phyloP scores from a whole-genome alignment of 441 rosid species.

The Isatis lusitanica region DNA sequence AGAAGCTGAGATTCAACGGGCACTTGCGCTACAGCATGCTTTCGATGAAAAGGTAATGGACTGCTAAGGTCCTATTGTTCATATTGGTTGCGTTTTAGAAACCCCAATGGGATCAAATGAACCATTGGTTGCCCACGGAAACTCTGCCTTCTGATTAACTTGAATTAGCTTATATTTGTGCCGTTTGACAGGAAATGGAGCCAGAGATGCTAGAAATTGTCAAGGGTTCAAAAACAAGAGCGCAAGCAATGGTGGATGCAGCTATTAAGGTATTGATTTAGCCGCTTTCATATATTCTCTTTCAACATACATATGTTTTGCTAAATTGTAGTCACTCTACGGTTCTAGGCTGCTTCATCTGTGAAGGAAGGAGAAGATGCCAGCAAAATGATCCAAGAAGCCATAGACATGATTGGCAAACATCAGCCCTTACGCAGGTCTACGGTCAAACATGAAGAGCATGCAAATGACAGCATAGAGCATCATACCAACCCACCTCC shows the following conservation, averaged over 20 bases:
- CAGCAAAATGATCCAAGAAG: constrained; percentile 62
- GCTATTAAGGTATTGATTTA: constrained; percentile 68
- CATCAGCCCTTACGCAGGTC: constrained; percentile 44
- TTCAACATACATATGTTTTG: constrained; percentile 3
- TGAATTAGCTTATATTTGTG: constrained; percentile 38
- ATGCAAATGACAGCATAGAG: constrained; percentile 40
- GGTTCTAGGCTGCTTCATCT: constrained; percentile 70
- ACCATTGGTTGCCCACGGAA: not conserved
- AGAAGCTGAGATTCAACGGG: constrained; percentile 60
- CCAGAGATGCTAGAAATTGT: constrained; percentile 72
- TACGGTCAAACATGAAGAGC: constrained; percentile 47
- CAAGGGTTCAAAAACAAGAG: constrained; percentile 64
- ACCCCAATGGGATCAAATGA: constrained; percentile 1
- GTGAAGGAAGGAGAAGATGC: constrained; percentile 83
- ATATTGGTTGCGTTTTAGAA: not conserved
- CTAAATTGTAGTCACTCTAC: constrained; percentile 11
- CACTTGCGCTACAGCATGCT: constrained; percentile 51
- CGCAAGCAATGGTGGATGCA: constrained; percentile 80
- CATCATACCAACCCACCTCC: constrained; percentile 39
- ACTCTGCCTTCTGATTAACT: constrained; percentile 31
- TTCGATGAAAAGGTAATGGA: constrained; percentile 62
- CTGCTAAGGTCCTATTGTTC: not conserved
- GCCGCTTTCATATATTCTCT: constrained; percentile 9
- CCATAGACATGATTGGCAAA: constrained; percentile 56
- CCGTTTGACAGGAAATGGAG: constrained; percentile 60